Evolutionary conservation across 306 rosid species (phyloP).

Genomic region (Pachyrhizus erosus): DNA sequence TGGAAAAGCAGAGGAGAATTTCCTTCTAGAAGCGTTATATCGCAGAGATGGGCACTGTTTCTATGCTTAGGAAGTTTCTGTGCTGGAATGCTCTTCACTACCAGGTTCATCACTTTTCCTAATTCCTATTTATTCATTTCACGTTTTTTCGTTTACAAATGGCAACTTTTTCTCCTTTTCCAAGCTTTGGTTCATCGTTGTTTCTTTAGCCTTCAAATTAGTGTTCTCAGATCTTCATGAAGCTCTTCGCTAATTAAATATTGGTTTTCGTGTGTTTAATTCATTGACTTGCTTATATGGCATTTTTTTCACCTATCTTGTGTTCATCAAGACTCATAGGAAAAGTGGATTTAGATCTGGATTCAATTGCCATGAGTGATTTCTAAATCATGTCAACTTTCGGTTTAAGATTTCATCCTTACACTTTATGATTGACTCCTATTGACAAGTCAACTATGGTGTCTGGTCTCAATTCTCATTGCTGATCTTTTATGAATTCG

Average conservation of each 20-base stretch:
- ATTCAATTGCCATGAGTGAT: conserved; percentile 28
- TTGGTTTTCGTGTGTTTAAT: conserved; percentile 22
- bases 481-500: conserved; percentile 20
- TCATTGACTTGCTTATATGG: neutral
- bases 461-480: conserved; percentile 18
- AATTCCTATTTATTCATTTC: neutral
- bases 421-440: conserved; percentile 8
- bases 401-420: conserved; percentile 24
- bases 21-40: conserved; percentile 65
- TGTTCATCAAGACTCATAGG: neutral
- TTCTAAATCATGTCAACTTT: conserved; percentile 13
- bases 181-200: neutral
- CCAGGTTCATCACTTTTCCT: conserved; percentile 56
- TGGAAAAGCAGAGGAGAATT: conserved; percentile 86
- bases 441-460: conserved; percentile 37
- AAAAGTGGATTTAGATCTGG: conserved; percentile 52
- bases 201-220: neutral
- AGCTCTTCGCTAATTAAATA: too few species aligned
- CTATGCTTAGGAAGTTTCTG: conserved; percentile 89
- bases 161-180: neutral
- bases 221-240: conserved; percentile 41
- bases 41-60: conserved; percentile 82
- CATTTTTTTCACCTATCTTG: neutral
- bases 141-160: neutral
- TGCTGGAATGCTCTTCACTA: conserved; percentile 91